These are phyloP conservation scores for Mesembryanthemum crystallinum DNA, from an alignment of 148 eudicot species.

Conservation along the genomic window DNA sequence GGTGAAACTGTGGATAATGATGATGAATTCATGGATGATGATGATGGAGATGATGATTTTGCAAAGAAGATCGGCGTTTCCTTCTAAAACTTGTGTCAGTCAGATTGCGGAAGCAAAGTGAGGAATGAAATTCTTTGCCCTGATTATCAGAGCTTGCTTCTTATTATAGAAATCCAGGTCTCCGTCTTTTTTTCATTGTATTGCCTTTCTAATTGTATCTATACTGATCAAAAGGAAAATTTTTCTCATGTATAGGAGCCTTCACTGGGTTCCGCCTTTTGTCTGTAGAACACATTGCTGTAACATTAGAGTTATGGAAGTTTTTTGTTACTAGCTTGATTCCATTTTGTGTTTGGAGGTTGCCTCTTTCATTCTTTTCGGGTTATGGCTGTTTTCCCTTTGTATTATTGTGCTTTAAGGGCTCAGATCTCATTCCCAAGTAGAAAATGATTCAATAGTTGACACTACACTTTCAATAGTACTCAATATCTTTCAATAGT, in stretches of 20 bases:
- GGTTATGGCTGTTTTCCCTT: background rate
- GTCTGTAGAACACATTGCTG: constrained; percentile 29
- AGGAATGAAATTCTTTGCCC: background rate
- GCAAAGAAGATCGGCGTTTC: constrained; percentile 84
- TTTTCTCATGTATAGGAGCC: constrained; percentile 17
- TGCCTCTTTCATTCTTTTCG: background rate
- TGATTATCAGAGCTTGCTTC: constrained; percentile 13
- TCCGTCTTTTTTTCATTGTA: background rate
- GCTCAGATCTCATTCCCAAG: background rate
- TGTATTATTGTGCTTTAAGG: background rate
- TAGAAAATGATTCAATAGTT: too few relatives aligned
- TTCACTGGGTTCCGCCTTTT: constrained; percentile 15
- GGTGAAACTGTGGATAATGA: constrained; percentile 57
- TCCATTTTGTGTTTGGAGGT: background rate
- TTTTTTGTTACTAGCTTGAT: constrained; percentile 21
- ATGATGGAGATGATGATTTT: constrained; percentile 76
- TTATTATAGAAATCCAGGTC: constrained; percentile 21
- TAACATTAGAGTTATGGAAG: constrained; percentile 30
- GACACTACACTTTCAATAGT: too few relatives aligned
- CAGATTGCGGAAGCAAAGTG: background rate
- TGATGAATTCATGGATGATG: constrained; percentile 60
- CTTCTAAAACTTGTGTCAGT: constrained; percentile 31
- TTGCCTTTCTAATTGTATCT: constrained; percentile 31
- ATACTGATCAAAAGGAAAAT: constrained; percentile 23
- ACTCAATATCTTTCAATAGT: too few relatives aligned